A percentile compares a stretch with the other conserved stretches of the same genome.
Evolutionary conservation across 2,329 filamentous ascomycete genomes (phyloP).

Genomic region (Metarhizium guizhouense): DNA sequence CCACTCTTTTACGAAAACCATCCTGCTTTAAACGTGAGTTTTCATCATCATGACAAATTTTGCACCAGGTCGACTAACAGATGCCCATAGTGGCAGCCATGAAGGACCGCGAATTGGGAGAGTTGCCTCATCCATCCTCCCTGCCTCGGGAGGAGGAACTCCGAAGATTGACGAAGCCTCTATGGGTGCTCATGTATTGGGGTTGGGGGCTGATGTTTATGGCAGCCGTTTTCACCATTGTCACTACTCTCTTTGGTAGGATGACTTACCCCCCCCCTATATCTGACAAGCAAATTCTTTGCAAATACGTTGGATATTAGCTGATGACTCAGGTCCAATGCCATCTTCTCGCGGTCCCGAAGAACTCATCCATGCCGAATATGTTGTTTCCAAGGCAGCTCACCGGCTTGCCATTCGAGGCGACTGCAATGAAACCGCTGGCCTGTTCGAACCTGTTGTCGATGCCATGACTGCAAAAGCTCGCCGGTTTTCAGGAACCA

Average conservation of each 20-base stretch:
- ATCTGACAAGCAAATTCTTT: neutral
- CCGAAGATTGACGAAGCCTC: neutral
- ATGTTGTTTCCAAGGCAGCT: conserved; percentile 10
- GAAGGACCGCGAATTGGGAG: conserved; percentile 18
- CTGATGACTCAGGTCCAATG: conserved; percentile 1
- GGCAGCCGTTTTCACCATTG: conserved; percentile 1
- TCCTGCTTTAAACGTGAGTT: neutral
- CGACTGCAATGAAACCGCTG: conserved; percentile 11
- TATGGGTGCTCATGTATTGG: neutral
- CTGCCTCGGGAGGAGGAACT: neutral
- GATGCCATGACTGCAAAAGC: conserved; percentile 7
- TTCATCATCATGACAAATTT: conserved; percentile 9
- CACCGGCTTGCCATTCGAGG: conserved; percentile 14
- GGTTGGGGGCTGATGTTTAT: neutral
- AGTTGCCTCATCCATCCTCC: conserved; percentile 1
- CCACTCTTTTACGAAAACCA: conserved; percentile 1
- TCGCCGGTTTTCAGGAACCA: conserved; percentile 8
- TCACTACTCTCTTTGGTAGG: conserved; percentile 17
- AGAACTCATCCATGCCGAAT: conserved; percentile 12
- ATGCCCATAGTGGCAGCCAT: conserved; percentile 17
- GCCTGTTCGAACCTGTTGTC: conserved; percentile 4
- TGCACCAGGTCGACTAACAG: conserved; percentile 4
- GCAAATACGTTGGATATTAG: neutral
- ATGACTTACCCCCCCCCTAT: neutral
- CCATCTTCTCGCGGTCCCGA: conserved; percentile 2